Evolutionary conservation across 371 early-diverging fungal genomes (phyloP), one percentile per base, ranked within the genome.

Genomic region (Mucor saturninus): DNA sequence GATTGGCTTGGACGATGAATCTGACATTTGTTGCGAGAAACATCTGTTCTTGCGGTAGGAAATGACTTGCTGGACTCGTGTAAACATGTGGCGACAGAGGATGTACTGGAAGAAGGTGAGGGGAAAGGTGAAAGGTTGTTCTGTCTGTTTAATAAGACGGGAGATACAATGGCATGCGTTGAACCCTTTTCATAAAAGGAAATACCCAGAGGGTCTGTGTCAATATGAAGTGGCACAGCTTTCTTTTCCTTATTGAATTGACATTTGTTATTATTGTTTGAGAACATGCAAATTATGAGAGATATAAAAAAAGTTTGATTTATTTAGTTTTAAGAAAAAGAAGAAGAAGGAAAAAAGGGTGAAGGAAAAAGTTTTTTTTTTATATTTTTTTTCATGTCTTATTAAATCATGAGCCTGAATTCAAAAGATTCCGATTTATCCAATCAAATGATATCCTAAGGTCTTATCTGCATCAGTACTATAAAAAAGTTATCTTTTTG

Each of bases 31-130:
- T 39, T 69, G 35, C 67, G 62, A 31, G 56, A 59, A 39, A 32
- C 15, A 57, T 62, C 57, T 29, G 53, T 46, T 42, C 43, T 29
- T 52, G 32, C n/a, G 40, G 69, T 37, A 63, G 57, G 30, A 13
- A 49, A 58, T 37, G 21, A 21, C 21, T 21, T 21, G 21, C 48
- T 58, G 32, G 48, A 58, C 48, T 58, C 58, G 45, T 56, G 31
- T 29, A 8, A 21, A 6, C 45, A 9, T 2, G 39, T 48, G 45
- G 71, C 30, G n/a, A 39, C 28, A 29, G 69, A 60, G 5, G 74
- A 71, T 14, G 75, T 52, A 40, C 71, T 68, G 2, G 74, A 62
- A 3, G 72, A 61, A 11, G 75, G 75, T 6, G 75, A 71, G 30
- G 66, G 67, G 28, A 65, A 71, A 3, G 69, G 72, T 13, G 21